Conservation (phyloP, 2,329 filamentous ascomycete genomes). For the Colletotrichum cuscutae region DNA sequence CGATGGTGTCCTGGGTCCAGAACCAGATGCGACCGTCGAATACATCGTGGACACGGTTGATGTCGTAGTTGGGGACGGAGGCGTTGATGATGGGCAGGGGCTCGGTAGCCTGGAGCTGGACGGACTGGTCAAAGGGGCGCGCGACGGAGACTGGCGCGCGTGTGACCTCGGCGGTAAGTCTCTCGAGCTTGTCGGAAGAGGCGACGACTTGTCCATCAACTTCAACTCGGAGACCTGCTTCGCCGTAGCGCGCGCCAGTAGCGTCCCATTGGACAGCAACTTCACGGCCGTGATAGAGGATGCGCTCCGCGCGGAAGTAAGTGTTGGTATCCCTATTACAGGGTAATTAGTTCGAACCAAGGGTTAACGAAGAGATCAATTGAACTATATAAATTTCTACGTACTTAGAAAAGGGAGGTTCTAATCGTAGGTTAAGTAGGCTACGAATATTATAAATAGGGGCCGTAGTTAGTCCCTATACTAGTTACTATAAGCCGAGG, state of each 20-base stretch:
- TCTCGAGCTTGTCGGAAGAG: conserved; percentile 19
- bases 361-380: too few species aligned
- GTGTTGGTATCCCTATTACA: too few species aligned
- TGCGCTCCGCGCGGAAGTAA: conserved; percentile 54
- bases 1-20: conserved; percentile 19
- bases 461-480: too few species aligned
- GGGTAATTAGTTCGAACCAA: too few species aligned
- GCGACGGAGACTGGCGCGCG: not conserved
- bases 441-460: too few species aligned
- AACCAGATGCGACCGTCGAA: conserved; percentile 24
- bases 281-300: conserved; percentile 54
- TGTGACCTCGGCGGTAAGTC: conserved; percentile 2
- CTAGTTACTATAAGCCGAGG: too few species aligned
- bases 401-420: too few species aligned
- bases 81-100: conserved; percentile 7
- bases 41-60: conserved; percentile 16
- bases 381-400: too few species aligned
- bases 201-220: conserved; percentile 43
- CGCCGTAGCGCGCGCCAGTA: conserved; percentile 48
- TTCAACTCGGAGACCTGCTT: conserved; percentile 49
- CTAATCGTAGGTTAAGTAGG: too few species aligned
- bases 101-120: conserved; percentile 10
- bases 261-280: conserved; percentile 53
- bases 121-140: not conserved
- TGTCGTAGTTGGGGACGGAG: conserved; percentile 6